Evolutionary conservation across 352 stramenopile species (phyloP).

Genomic region (Blastocystis sp.): DNA sequence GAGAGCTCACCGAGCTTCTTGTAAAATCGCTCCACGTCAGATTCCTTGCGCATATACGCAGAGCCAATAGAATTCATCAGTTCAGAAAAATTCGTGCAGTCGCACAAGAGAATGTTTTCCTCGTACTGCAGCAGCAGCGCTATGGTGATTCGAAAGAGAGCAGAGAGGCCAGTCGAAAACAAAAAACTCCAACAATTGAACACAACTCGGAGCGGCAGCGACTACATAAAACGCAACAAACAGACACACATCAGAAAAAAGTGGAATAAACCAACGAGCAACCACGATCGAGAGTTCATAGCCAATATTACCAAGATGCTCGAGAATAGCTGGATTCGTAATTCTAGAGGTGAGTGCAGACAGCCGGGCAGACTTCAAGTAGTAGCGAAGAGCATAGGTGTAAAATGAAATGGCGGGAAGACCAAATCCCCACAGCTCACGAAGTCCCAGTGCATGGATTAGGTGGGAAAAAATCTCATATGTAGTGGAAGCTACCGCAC

Average conservation of each 20-base stretch:
- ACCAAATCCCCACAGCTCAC: conserved; percentile 19
- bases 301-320: neutral
- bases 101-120: neutral
- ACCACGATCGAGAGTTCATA: conserved; percentile 55
- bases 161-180: neutral
- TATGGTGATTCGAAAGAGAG: conserved; percentile 3
- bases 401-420: neutral
- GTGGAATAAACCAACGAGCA: conserved; percentile 35
- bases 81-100: neutral
- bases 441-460: neutral
- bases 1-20: neutral
- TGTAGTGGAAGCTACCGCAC: neutral
- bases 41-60: neutral
- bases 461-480: neutral
- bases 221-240: neutral
- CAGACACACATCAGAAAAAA: conserved; percentile 14
- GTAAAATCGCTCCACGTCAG: neutral
- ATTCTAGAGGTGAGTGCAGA: neutral
- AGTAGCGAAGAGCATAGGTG: neutral
- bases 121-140: neutral
- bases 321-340: neutral
- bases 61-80: conserved; percentile 13
- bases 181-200: conserved; percentile 3
- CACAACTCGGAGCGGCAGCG: neutral
- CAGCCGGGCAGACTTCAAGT: neutral